Base-by-base conservation (phyloP, 2,329 filamentous ascomycete genomes). In the Colletotrichum australisinense region DNA sequence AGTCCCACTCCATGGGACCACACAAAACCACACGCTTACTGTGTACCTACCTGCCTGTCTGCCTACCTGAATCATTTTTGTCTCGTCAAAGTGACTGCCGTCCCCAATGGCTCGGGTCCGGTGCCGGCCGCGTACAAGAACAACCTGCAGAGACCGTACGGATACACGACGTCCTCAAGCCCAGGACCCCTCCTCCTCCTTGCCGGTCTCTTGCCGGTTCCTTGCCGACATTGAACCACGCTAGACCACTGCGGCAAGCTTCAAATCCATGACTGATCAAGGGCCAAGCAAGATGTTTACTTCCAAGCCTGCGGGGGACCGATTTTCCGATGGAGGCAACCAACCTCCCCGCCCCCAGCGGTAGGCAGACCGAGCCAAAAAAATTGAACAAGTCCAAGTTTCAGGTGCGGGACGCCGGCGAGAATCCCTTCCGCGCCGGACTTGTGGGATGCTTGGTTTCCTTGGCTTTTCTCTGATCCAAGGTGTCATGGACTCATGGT, bases 331-430 rank as follows among this genome's bases (percentile, higher is more conserved):
- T 49, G 14, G 14, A 35, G 46, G 49, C 53, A 35, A 30, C 5
- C n/a, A 24, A 14, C 30, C 4, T 1, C 32, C 11, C 32, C 32
- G 11, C 32, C 32, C 32, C 11, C 32, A 30, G n/a, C 11, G 28
- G 46, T n/a, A 64, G 46, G 60, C 46, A 53, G 49, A n/a, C 42
- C 5, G 42, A n/a, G 42, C 16, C 19, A 46, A n/a, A 19, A 19
- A 19, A 46, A 7, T 19, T n/a, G 19, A n/a, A 46, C 42, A 32
- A 19, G 12, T 22, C 53, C 26, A 49, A 5, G 35, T 64, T 64
- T 38, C 62, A 55, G 46, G 46, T 63, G 60, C 46, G 62, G 62
- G 28, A 38, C 46, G 62, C 62, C 62, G 35, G 35, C 35, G 42
- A 63, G 60, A 14, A 63, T 32, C 60, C 19, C 28, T 53, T 35